Evolutionary conservation across 1,284 basidiomycete genomes (phyloP).

Genomic region (Trichosporon faecale): DNA sequence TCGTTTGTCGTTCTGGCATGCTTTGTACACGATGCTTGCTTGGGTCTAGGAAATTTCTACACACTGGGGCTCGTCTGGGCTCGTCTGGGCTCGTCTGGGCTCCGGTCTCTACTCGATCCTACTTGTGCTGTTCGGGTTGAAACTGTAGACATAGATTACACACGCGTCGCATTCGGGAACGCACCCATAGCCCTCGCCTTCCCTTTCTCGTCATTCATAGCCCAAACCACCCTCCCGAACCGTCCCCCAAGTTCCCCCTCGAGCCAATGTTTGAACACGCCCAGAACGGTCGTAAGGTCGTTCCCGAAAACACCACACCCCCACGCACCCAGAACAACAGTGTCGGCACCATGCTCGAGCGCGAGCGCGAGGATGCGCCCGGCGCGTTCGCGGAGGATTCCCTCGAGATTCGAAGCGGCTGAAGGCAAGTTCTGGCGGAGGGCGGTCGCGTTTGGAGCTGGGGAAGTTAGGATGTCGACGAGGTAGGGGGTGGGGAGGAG

Average conservation of each 20-base stretch:
- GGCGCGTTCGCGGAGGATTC: slow-evolving; percentile 16
- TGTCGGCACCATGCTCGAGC: slow-evolving; percentile 3
- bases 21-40: not conserved
- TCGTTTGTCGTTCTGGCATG: no score
- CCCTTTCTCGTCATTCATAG: slow-evolving; percentile 16
- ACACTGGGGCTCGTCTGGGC: no score
- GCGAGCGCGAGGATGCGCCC: slow-evolving; percentile 21
- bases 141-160: no score
- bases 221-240: slow-evolving; percentile 19
- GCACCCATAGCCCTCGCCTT: not conserved
- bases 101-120: no score
- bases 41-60: not conserved
- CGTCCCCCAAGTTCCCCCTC: slow-evolving; percentile 12
- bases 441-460: slow-evolving; percentile 21
- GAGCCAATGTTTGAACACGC: slow-evolving; percentile 14
- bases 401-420: not conserved
- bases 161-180: not conserved
- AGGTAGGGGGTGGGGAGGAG: slow-evolving; percentile 15
- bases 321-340: slow-evolving; percentile 26
- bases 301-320: slow-evolving; percentile 26
- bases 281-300: slow-evolving; percentile 13
- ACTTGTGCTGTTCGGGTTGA: no score
- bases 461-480: slow-evolving; percentile 15
- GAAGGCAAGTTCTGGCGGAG: slow-evolving; percentile 7
- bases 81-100: no score